Evolutionary conservation across 768 basidiomycete genomes (phyloP), one percentile per base, ranked within the genome.

Genomic region (Tricholomella constricta): DNA sequence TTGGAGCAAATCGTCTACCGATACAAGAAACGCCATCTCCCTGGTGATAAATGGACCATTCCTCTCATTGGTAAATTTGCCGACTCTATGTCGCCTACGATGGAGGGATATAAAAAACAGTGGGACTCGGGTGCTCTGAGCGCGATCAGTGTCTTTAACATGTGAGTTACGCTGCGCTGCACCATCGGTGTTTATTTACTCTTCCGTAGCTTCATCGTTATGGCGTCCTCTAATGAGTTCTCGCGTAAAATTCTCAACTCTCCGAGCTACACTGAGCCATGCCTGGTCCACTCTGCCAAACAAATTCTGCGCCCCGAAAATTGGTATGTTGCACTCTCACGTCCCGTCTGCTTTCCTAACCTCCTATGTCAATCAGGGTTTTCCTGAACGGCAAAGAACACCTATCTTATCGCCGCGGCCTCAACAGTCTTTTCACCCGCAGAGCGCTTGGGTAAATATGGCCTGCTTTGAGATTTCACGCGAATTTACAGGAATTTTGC

Each of bases 41-140:
- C 96, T 0, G 96, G 96, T 6, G 84, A 80, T 41, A 78, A 70
- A 66, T 98, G 94, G 94, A 97, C 94, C 11, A 94, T 97, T 58
- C 97, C 97, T n/a, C 64, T 99, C 64, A 98, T 99, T 51, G 97
- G 97, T 52, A 94, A 94, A 71, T 97, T 98, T 62, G 85, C 88
- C 4, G 93, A 98, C 66, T 95, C 92, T 4, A 75, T 96, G 75
- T 83, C 88, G 59, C 97, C 97, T 11, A 87, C 91, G 5, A 81
- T 98, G 81, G 91, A 95, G 66, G 83, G 82, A 36, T 99, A 99
- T 77, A 89, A 88, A 78, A 80, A 78, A 60, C 92, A 95, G 63
- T 99, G 96, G 96, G 79, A 89, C 59, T 86, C 88, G 2, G 95
- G 94, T 47, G 86, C 86, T 12, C 80, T 99, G 29, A 89, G 88